These are phyloP conservation scores for Luzula sylvatica DNA, from an alignment of 176 grass and related monocot genomes.

Conservation along the genomic window DNA sequence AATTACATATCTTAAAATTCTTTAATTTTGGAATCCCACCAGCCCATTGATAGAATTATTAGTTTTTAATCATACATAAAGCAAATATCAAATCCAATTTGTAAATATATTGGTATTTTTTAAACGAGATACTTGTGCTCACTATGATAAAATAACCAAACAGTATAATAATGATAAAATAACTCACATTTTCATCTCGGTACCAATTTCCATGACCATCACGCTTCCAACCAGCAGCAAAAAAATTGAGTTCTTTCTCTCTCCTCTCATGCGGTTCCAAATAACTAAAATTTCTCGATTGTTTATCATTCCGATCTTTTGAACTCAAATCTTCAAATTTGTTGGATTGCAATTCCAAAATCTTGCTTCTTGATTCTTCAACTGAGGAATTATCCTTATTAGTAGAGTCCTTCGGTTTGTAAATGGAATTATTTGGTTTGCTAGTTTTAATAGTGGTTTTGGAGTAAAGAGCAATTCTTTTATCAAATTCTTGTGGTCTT, in stretches of 20 bases:
- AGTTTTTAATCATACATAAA: no score
- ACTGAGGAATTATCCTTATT: slow-evolving; percentile 44
- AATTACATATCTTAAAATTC: no score
- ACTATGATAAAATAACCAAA: no score
- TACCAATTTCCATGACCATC: slow-evolving; percentile 75
- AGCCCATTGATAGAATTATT: no score
- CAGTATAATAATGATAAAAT: background rate
- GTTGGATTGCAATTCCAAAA: slow-evolving; percentile 48
- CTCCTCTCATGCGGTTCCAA: background rate
- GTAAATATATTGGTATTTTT: no score
- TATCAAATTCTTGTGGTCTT: slow-evolving; percentile 44
- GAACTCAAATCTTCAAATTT: slow-evolving; percentile 27
- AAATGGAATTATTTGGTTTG: slow-evolving; percentile 7
- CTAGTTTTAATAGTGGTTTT: slow-evolving; percentile 25
- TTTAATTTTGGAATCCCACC: no score
- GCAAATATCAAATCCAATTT: no score
- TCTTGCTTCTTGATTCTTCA: slow-evolving; percentile 35
- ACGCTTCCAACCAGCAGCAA: slow-evolving; percentile 50
- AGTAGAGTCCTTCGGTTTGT: background rate
- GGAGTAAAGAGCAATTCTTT: slow-evolving; percentile 48
- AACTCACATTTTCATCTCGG: slow-evolving; percentile 68
- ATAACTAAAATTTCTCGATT: background rate
- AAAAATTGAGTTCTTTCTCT: slow-evolving; percentile 62
- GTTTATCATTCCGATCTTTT: slow-evolving; percentile 14
- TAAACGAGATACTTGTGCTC: no score